Conservation (phyloP, 208 protist species). For the Dictyostelium gargantuum region DNA sequence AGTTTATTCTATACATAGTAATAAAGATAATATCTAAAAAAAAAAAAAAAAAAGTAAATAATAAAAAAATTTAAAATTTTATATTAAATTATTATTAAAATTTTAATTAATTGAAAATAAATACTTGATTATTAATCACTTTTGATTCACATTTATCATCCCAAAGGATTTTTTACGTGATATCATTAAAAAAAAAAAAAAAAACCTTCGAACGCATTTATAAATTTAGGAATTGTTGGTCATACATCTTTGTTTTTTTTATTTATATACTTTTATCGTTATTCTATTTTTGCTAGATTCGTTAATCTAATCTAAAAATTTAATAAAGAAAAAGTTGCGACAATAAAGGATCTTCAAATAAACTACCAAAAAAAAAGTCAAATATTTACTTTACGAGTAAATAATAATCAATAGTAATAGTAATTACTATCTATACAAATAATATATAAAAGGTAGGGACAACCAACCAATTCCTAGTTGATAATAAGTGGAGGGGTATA, state of each 20-base stretch:
- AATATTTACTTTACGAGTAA: too few species aligned
- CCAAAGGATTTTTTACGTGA: too few species aligned
- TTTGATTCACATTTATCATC: too few species aligned
- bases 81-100: background rate
- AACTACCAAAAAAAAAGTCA: too few species aligned
- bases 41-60: background rate
- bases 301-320: background rate
- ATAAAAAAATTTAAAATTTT: background rate
- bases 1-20: too few species aligned
- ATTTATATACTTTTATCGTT: background rate
- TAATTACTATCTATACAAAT: too few species aligned
- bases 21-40: too few species aligned
- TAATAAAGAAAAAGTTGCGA: background rate
- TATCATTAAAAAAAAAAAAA: too few species aligned
- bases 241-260: background rate
- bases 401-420: too few species aligned
- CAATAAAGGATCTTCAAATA: background rate
- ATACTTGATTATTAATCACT: background rate
- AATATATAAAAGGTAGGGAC: background rate
- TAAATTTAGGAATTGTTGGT: conserved; percentile 22
- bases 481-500: background rate
- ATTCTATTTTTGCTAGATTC: background rate
- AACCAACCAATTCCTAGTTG: background rate
- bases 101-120: background rate
- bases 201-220: background rate